phyloP scores from a whole-genome alignment of 202 grass and related monocot genomes.

The Setaria viridis region DNA sequence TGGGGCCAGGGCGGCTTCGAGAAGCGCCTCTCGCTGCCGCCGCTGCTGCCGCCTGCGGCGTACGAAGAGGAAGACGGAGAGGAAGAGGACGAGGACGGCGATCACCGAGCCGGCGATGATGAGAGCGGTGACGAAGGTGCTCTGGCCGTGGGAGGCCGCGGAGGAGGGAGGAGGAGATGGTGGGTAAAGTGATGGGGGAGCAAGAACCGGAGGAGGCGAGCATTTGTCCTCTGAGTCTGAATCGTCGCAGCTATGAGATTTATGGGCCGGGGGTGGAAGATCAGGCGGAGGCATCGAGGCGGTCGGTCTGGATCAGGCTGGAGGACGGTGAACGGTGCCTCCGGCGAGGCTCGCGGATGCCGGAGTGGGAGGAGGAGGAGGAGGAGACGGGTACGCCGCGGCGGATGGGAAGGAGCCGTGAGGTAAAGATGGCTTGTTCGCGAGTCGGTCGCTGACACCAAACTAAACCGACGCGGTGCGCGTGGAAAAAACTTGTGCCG shows the following conservation, averaged over 20 bases:
- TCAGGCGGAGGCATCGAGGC: neutral
- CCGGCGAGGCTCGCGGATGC: neutral
- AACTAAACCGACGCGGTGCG: slow-evolving; percentile 12
- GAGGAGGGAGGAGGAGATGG: neutral
- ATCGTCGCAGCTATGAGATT: accelerated
- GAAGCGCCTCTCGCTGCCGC: slow-evolving; percentile 30
- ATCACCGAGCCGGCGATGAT: slow-evolving; percentile 24
- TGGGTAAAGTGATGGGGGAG: neutral
- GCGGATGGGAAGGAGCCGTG: neutral
- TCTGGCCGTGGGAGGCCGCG: neutral
- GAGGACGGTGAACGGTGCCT: slow-evolving; percentile 1
- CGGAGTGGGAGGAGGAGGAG: neutral
- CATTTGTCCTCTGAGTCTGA: neutral
- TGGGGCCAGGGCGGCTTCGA: neutral
- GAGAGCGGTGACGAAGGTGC: slow-evolving; percentile 16
- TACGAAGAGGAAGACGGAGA: slow-evolving; percentile 1
- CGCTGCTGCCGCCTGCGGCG: slow-evolving; percentile 16
- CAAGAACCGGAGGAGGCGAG: neutral
- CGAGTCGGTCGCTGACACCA: too few species aligned
- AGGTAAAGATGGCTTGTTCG: neutral
- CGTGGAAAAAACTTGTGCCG: neutral
- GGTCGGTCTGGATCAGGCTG: neutral
- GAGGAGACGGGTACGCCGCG: neutral
- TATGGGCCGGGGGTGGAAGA: accelerated
- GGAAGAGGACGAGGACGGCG: neutral